Conservation (phyloP, 1,139 yeast genomes). For the Yamadazyma epiphylla region DNA sequence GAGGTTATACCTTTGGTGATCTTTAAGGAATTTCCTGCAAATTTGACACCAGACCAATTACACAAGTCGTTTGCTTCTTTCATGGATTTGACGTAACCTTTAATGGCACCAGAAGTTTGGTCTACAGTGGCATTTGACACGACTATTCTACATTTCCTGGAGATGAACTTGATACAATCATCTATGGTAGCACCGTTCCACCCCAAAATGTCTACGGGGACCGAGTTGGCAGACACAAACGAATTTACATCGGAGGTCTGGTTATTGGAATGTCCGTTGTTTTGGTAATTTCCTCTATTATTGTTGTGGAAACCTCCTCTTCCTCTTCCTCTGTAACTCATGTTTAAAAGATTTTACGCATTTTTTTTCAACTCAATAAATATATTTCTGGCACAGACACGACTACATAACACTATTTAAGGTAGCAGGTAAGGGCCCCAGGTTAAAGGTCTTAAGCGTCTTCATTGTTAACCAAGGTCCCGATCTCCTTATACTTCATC, state of each 20-base stretch:
- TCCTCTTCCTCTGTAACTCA: constrained; percentile 42
- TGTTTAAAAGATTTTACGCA: no score
- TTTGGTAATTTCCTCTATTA: constrained; percentile 11
- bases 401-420: not conserved
- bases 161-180: constrained; percentile 65
- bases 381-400: no score
- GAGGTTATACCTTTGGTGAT: constrained; percentile 33
- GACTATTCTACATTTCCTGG: constrained; percentile 60
- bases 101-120: constrained; percentile 41
- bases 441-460: no score
- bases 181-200: constrained; percentile 80
- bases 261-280: constrained; percentile 10
- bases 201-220: constrained; percentile 61
- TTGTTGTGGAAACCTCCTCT: constrained; percentile 29
- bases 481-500: constrained; percentile 71
- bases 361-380: no score
- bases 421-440: no score
- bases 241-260: constrained; percentile 22
- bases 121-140: constrained; percentile 48
- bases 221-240: constrained; percentile 28
- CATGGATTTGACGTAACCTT: constrained; percentile 54
- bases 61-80: constrained; percentile 57
- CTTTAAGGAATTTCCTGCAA: constrained; percentile 70
- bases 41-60: constrained; percentile 71
- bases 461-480: constrained; percentile 24